Evolutionary conservation across 176 grass and related monocot genomes (phyloP).

Genomic region (Cymbopogon citratus): DNA sequence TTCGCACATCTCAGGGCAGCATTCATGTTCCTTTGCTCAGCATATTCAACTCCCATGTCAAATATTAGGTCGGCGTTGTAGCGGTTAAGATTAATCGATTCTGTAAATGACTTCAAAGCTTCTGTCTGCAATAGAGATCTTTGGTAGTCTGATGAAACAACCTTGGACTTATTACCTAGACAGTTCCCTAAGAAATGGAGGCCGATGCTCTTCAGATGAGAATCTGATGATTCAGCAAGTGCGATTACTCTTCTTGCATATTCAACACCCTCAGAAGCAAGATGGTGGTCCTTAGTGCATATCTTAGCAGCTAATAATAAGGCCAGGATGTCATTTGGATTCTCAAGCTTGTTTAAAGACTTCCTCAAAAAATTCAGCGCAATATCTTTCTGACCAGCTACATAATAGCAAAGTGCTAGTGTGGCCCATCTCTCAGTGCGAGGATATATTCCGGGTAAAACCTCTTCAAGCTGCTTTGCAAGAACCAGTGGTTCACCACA

Average conservation of each 20-base stretch:
- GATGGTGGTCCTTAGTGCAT: slow-evolving; percentile 51
- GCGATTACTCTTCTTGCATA: slow-evolving; percentile 57
- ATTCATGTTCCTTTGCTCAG: slow-evolving; percentile 72
- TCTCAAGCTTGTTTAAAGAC: slow-evolving; percentile 73
- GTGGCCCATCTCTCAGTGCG: slow-evolving; percentile 67
- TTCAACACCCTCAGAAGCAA: slow-evolving; percentile 61
- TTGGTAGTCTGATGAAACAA: slow-evolving; percentile 77
- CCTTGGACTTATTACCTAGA: slow-evolving; percentile 58
- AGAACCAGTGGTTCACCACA: slow-evolving; percentile 55
- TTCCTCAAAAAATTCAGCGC: slow-evolving; percentile 83
- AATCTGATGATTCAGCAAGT: slow-evolving; percentile 30
- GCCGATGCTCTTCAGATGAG: slow-evolving; percentile 52
- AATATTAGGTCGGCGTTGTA: slow-evolving; percentile 61
- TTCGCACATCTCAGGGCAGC: slow-evolving; percentile 61
- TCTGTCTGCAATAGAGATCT: slow-evolving; percentile 71
- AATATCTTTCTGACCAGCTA: slow-evolving; percentile 39
- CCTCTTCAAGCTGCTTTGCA: slow-evolving; percentile 66
- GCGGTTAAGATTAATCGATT: slow-evolving; percentile 47
- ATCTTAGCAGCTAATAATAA: slow-evolving; percentile 75
- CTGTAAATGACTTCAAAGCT: slow-evolving; percentile 62
- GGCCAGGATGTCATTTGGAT: slow-evolving; percentile 59
- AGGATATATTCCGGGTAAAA: slow-evolving; percentile 73
- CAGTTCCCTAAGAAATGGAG: slow-evolving; percentile 71
- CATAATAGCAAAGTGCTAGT: slow-evolving; percentile 79
- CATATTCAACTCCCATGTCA: slow-evolving; percentile 71